Evolutionary conservation across 2,329 filamentous ascomycete species (phyloP).

Genomic region (Aureobasidium subglaciale): DNA sequence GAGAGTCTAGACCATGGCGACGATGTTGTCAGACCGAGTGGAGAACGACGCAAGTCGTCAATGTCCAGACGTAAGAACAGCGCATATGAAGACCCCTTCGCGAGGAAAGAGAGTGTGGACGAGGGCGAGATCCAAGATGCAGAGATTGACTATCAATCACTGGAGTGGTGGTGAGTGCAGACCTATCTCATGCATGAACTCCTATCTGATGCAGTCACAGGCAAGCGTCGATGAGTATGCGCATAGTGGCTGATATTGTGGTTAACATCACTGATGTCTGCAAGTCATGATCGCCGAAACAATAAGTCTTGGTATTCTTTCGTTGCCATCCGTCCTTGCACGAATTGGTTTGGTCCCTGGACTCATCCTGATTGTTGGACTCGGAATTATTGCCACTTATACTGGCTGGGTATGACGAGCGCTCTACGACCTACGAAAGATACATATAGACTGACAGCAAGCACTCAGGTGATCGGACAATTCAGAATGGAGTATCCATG

Average conservation of each 20-base stretch:
- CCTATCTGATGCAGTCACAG: slow-evolving; percentile 20
- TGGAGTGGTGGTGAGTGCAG: slow-evolving; percentile 38
- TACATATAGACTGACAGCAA: neutral
- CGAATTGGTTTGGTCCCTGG: slow-evolving; percentile 47
- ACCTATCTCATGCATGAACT: too few relatives aligned
- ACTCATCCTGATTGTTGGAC: slow-evolving; percentile 46
- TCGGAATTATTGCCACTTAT: slow-evolving; percentile 53
- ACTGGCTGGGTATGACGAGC: slow-evolving; percentile 40
- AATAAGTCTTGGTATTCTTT: slow-evolving; percentile 50
- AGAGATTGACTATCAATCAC: slow-evolving; percentile 44
- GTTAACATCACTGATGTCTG: neutral
- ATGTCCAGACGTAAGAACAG: slow-evolving; percentile 12
- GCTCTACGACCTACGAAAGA: rapidly evolving
- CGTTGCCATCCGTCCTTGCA: slow-evolving; percentile 47
- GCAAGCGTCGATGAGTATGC: slow-evolving; percentile 37
- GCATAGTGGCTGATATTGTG: neutral
- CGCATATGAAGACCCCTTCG: slow-evolving; percentile 2
- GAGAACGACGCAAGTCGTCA: neutral
- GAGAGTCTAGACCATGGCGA: neutral
- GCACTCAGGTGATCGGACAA: slow-evolving; percentile 43
- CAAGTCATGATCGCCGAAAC: slow-evolving; percentile 52
- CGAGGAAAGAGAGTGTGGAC: neutral
- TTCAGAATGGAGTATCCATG: slow-evolving; percentile 50
- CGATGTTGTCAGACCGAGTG: neutral
- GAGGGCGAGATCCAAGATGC: slow-evolving; percentile 8